phyloP scores from a whole-genome alignment of 768 basidiomycete genomes.

The Suillus alpinus region DNA sequence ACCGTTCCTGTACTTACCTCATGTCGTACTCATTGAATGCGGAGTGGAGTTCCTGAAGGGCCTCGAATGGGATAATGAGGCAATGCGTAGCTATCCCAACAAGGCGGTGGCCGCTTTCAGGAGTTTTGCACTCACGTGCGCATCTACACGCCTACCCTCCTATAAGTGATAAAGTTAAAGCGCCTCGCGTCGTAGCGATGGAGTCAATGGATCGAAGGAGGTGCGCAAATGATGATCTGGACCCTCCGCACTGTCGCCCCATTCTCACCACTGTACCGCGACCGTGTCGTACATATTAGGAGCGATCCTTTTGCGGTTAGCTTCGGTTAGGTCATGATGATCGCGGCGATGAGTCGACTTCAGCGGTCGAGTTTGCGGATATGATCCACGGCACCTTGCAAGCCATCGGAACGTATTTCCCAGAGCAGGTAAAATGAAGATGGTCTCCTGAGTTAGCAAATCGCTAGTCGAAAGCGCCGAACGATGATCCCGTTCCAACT shows the following conservation, averaged over 20 bases:
- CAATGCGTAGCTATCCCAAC: constrained; percentile 36
- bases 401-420: neutral
- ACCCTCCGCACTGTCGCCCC: constrained; percentile 6
- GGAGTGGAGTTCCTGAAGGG: constrained; percentile 4
- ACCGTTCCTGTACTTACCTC: constrained; percentile 5
- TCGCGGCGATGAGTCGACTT: constrained; percentile 3
- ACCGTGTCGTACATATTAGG: constrained; percentile 5
- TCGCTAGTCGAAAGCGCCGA: neutral
- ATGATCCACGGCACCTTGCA: neutral
- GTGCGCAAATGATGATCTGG: constrained; percentile 1
- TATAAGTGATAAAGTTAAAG: constrained; percentile 2
- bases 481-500: neutral
- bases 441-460: neutral
- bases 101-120: constrained; percentile 11
- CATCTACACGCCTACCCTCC: neutral
- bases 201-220: neutral
- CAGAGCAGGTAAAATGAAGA: constrained; percentile 1
- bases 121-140: neutral
- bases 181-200: neutral
- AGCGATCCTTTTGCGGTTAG: constrained; percentile 6
- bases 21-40: neutral
- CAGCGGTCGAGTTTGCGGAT: neutral
- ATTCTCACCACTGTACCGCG: constrained; percentile 6
- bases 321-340: constrained; percentile 5
- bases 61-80: constrained; percentile 32